These are phyloP conservation scores for Ilyonectria sp. DNA, from an alignment of 2,329 filamentous ascomycete species.

Conservation along the genomic window DNA sequence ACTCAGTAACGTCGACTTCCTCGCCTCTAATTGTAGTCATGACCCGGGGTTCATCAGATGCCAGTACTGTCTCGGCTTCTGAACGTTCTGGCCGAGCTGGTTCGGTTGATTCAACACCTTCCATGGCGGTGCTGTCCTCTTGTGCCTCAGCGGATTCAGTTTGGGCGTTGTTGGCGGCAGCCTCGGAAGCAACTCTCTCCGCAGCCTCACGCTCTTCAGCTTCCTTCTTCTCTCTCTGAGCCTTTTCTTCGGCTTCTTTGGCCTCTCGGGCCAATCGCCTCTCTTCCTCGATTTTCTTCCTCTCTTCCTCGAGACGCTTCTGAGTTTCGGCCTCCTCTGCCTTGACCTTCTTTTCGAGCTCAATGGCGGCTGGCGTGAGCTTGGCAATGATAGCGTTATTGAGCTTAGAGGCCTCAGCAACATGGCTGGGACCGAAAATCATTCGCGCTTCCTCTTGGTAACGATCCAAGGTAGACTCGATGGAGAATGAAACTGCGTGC, in stretches of 20 bases:
- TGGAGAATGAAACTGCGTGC: conserved; percentile 82
- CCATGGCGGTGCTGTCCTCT: conserved; percentile 72
- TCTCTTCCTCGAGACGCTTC: conserved; percentile 70
- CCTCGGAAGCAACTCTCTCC: conserved; percentile 71
- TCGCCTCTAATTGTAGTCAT: conserved; percentile 89
- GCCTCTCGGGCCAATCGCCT: conserved; percentile 78
- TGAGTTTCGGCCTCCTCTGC: conserved; percentile 68
- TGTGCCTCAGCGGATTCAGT: conserved; percentile 11
- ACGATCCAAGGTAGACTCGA: conserved; percentile 79
- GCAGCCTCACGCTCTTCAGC: conserved; percentile 77
- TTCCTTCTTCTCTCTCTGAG: conserved; percentile 76
- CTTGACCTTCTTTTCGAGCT: conserved; percentile 81
- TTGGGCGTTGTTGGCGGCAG: conserved; percentile 52
- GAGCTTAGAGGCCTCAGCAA: conserved; percentile 78
- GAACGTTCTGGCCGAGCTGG: conserved; percentile 51
- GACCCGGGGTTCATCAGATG: conserved; percentile 67
- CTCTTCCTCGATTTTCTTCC: conserved; percentile 74
- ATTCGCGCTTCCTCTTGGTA: conserved; percentile 94
- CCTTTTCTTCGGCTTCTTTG: conserved; percentile 79
- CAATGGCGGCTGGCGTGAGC: conserved; percentile 87
- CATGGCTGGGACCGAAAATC: conserved; percentile 79
- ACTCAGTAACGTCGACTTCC: conserved; percentile 91
- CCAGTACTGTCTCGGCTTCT: conserved; percentile 40
- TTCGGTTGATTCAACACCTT: conserved; percentile 77
- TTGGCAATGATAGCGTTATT: conserved; percentile 78